Percentiles rank a stretch among this genome's conserved stretches.
Conservation (phyloP, 2,329 filamentous ascomycete genomes). For the Huntiella omanensis region DNA sequence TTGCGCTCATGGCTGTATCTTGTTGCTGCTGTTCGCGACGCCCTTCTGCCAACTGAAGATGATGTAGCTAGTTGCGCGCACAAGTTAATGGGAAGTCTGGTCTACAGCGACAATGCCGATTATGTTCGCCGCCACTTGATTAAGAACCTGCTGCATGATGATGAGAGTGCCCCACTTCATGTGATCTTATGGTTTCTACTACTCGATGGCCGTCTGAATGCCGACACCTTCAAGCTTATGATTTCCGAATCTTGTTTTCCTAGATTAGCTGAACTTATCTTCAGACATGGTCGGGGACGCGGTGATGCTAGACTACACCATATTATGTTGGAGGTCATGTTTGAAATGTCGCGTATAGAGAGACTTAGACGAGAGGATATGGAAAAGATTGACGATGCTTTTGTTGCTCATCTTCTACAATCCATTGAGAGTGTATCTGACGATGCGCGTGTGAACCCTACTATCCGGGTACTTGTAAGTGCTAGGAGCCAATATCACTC, state of each 20-base stretch:
- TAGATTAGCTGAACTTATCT: slow-evolving; percentile 63
- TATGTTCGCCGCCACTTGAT: slow-evolving; percentile 90
- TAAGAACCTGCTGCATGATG: slow-evolving; percentile 78
- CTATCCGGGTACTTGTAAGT: slow-evolving; percentile 75
- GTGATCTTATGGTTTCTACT: slow-evolving; percentile 69
- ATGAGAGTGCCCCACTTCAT: slow-evolving; percentile 62
- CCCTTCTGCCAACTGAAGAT: slow-evolving; percentile 56
- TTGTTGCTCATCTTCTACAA: slow-evolving; percentile 66
- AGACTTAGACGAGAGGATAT: slow-evolving; percentile 60
- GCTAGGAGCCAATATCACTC: neutral
- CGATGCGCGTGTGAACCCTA: slow-evolving; percentile 76
- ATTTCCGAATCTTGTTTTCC: slow-evolving; percentile 69
- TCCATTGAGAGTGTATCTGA: slow-evolving; percentile 77
- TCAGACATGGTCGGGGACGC: slow-evolving; percentile 8
- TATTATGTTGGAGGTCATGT: slow-evolving; percentile 70
- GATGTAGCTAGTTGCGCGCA: slow-evolving; percentile 67
- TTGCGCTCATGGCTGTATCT: slow-evolving; percentile 70
- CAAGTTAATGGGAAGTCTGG: slow-evolving; percentile 52
- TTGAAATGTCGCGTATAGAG: slow-evolving; percentile 92
- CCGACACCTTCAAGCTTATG: slow-evolving; percentile 70
- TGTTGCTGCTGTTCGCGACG: slow-evolving; percentile 55
- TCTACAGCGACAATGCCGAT: slow-evolving; percentile 58
- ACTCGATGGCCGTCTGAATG: slow-evolving; percentile 65
- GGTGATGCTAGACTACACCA: slow-evolving; percentile 45
- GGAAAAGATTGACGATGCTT: slow-evolving; percentile 56